Conservation (phyloP, 441 rosid species). For the Populus hybrid region DNA sequence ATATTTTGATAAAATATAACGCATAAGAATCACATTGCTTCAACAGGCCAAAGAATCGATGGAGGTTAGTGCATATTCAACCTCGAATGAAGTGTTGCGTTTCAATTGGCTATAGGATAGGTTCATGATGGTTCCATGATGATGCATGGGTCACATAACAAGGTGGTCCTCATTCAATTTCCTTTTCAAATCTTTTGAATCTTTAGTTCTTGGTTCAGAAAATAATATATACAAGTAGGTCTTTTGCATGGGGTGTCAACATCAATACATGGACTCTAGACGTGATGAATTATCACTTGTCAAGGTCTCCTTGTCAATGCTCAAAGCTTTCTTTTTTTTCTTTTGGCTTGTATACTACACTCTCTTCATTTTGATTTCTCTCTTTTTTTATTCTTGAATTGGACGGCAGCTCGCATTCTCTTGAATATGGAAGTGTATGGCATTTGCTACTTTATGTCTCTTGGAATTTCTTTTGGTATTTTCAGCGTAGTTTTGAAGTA, state of each 20-base stretch:
- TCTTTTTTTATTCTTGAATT: no score
- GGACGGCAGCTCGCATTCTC: neutral
- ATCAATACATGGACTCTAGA: neutral
- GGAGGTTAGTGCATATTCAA: neutral
- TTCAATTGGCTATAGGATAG: neutral
- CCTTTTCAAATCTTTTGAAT: neutral
- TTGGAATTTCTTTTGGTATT: neutral
- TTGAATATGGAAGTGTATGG: neutral
- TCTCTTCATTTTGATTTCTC: neutral
- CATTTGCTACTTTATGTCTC: neutral
- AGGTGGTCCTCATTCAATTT: neutral
- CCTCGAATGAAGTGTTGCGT: neutral
- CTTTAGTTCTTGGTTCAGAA: neutral
- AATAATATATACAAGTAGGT: neutral
- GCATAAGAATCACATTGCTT: neutral
- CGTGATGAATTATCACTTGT: neutral
- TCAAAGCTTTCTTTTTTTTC: no score
- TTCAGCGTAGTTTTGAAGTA: no score
- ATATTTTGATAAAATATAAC: no score
- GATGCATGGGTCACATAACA: neutral
- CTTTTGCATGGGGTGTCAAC: neutral
- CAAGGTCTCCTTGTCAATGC: neutral
- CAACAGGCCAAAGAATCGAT: neutral
- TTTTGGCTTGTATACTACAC: neutral
- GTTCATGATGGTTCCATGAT: neutral